Base-by-base conservation (phyloP, 352 stramenopile genomes). In the Hyaloperonospora brassicae region DNA sequence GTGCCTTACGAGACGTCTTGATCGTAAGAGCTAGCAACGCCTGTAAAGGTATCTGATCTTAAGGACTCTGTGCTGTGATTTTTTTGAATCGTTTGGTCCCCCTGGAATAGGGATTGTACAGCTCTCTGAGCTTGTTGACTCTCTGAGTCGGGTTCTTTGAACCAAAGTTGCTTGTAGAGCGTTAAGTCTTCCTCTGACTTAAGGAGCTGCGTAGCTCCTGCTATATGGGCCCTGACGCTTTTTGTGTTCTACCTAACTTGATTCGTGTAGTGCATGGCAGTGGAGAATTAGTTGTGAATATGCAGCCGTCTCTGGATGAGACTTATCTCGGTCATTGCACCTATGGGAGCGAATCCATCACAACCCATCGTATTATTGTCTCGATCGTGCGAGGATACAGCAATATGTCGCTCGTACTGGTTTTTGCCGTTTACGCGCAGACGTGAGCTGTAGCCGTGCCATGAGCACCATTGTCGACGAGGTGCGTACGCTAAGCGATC, bases 321-420 rank as follows among this genome's bases (percentile, higher is more conserved):
- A n/a, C n/a, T n/a, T n/a, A n/a, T n/a, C n/a, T n/a, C 95, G 13
- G 97, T 98, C 67, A 98, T 99, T 54, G 78, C 84, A 12, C 96
- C 97, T 1, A 82, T 98, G 47, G 83, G 96, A 12, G 73, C 73
- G 2, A 82, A 95, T 73, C 77, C n/a, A n/a, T 23, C 51, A 76
- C 62, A 84, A 68, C 42, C 88, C 89, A 22, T 89, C 95, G 39
- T 93, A 95, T 5, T 99, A n/a, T 98, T 69, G 88, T 99, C 11
- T 98, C 88, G 10, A 98, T 99, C 65, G 98, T 99, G 95, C 79
- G 96, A 44, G 97, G 97, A 56, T 99, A 97, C 74, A 98, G 99
- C 72, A 99, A 99, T 70, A 98, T 98, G n/a, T n/a, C n/a, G n/a
- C n/a, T n/a, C 86, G 14, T 99, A 98, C 78, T 99, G 97, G 73